Conservation (phyloP, 2,329 filamentous ascomycete species). For the Emydomyces testavorans region DNA sequence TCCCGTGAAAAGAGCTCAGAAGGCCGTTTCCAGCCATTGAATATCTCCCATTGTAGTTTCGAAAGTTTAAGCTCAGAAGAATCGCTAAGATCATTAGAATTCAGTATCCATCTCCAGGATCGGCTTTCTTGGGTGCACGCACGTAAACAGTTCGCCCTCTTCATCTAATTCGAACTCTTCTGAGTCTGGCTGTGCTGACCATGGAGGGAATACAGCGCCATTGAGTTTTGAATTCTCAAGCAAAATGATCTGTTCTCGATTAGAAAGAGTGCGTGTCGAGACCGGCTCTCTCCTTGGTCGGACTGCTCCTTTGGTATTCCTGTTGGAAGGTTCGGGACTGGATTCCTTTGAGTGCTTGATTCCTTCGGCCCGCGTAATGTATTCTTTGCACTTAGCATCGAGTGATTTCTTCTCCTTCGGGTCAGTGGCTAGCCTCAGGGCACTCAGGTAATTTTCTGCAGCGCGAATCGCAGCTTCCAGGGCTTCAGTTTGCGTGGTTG, state of each 20-base stretch:
- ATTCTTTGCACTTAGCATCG: slow-evolving; percentile 54
- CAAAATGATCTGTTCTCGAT: slow-evolving; percentile 63
- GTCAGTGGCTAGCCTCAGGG: slow-evolving; percentile 50
- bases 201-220: slow-evolving; percentile 72
- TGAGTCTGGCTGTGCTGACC: slow-evolving; percentile 53
- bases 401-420: slow-evolving; percentile 56
- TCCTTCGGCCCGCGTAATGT: slow-evolving; percentile 60
- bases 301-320: not conserved
- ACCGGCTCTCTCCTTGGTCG: slow-evolving; percentile 36
- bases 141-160: slow-evolving; percentile 52
- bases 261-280: slow-evolving; percentile 52
- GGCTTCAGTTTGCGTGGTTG: slow-evolving; percentile 50
- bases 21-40: slow-evolving; percentile 73
- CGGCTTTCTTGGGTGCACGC: slow-evolving; percentile 17
- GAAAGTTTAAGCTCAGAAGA: slow-evolving; percentile 60
- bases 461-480: slow-evolving; percentile 64
- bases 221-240: slow-evolving; percentile 68
- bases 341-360: slow-evolving; percentile 48
- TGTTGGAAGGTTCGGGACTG: not conserved
- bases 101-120: slow-evolving; percentile 9
- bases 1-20: slow-evolving; percentile 47
- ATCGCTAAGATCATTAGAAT: slow-evolving; percentile 46
- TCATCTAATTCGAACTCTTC: slow-evolving; percentile 49
- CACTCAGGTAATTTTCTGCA: slow-evolving; percentile 71
- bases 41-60: slow-evolving; percentile 58